Evolutionary conservation across 495 filamentous ascomycete genomes (phyloP), one percentile per base, ranked within the genome.

Genomic region (Massariosphaeria phaeospora): DNA sequence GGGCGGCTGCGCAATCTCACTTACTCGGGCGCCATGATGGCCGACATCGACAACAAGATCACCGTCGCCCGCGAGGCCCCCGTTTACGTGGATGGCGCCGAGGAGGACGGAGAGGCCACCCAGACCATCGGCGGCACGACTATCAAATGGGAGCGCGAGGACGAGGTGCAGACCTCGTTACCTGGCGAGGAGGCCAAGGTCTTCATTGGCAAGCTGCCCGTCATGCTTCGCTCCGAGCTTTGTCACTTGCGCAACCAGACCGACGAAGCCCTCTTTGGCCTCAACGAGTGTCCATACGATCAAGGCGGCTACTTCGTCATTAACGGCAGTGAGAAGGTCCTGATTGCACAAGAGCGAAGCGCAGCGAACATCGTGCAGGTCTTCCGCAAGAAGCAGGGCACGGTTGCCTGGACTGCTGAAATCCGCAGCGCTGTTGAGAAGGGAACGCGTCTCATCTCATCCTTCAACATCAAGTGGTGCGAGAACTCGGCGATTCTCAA

Each of bases 261-360:
- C 44, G 91, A 96, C 54, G 80, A 88, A 46, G 81, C 84, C 15
- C 76, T 97, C 1, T 95, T 91, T 64, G 75, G 82, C 10, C 83
- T 88, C 70, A 91, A 91, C 65, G 93, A 99, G 70, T 99, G 93
- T 51, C 93, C 94, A 0, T 97, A 95, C 69, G 93, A 99, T 65
- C 91, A 93, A 59, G 93, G 93, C 42, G 93, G 93, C 51, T 99
- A 99, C 62, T 99, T 99, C 69, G 85, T 99, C 55, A 97, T 99
- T 73, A 99, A 97, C 72, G 93, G 93, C n/a, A 93, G 88, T 67
- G 93, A 99, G 69, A 99, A 99, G 78, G 93, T 99, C 18, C 70
- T 99, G 55, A 97, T 99, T 55, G 94, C 94, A 1, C 93, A 99
- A 69, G 93, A 99, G 69, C 84, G 93, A 23, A 95, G 88, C 61